Evolutionary conservation across 202 grass and related monocot species (phyloP).

Genomic region (Cymbopogon flexuosus): DNA sequence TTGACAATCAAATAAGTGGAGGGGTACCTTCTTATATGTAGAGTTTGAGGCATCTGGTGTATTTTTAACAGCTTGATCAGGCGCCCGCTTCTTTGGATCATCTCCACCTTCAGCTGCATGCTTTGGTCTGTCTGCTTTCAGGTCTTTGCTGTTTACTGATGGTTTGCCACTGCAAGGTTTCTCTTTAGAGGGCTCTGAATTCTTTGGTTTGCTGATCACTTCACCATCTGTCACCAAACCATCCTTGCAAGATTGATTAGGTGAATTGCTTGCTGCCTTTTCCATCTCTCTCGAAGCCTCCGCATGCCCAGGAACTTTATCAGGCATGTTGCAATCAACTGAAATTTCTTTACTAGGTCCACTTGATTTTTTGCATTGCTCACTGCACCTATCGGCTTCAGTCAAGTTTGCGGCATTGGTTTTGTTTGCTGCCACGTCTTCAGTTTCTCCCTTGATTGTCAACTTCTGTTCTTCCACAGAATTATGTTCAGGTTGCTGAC

Average conservation of each 20-base stretch:
- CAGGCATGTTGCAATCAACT: conserved; percentile 2
- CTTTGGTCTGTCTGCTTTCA: conserved; percentile 20
- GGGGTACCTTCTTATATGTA: conserved; percentile 89
- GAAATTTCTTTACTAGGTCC: conserved; percentile 16
- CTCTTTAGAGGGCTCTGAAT: not conserved
- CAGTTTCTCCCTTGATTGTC: not conserved
- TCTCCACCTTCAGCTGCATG: conserved; percentile 31
- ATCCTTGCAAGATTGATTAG: conserved; percentile 18
- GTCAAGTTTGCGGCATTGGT: conserved; percentile 11
- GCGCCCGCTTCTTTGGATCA: conserved; percentile 33
- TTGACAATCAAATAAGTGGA: not conserved
- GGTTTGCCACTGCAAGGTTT: conserved; percentile 18
- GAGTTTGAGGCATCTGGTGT: conserved; percentile 42
- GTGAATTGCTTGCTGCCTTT: not conserved
- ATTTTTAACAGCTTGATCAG: conserved; percentile 28
- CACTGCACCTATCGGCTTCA: conserved; percentile 8
- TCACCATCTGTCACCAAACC: conserved; percentile 15
- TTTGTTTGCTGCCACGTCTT: conserved; percentile 3
- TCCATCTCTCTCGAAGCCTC: conserved; percentile 21
- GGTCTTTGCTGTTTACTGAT: conserved; percentile 23
- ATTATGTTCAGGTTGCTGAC: conserved; percentile 18
- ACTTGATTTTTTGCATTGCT: conserved; percentile 12
- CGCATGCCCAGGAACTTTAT: conserved; percentile 9
- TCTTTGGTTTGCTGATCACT: conserved; percentile 22
- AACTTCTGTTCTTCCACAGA: conserved; percentile 23